Percentiles rank a stretch among this genome's conserved stretches.
Evolutionary conservation across 163 green algal genomes (phyloP).

Genomic region (Prototheca cutis): DNA sequence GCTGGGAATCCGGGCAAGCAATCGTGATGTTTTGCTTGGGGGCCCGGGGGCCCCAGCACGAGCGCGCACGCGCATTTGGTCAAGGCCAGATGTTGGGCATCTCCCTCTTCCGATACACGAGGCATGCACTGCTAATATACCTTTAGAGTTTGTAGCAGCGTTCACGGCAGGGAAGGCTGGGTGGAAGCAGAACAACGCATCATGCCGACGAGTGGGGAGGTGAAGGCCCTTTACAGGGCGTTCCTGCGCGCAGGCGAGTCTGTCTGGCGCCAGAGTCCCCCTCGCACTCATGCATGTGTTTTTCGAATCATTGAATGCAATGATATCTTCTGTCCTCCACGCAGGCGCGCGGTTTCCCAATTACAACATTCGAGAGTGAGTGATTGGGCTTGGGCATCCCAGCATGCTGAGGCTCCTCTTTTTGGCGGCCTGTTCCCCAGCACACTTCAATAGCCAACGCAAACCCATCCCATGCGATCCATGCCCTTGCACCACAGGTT

Average conservation of each 20-base stretch:
- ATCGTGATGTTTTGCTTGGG: neutral
- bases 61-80: neutral
- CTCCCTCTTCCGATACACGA: neutral
- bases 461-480: neutral
- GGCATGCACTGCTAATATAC: neutral
- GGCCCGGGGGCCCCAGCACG: neutral
- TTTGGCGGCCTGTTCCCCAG: neutral
- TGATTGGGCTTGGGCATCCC: neutral
- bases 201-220: conserved; percentile 5
- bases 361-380: conserved; percentile 46
- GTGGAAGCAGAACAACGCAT: too few relatives aligned
- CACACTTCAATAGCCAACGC: too few relatives aligned
- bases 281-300: neutral
- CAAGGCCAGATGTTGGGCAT: neutral
- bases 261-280: neutral
- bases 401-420: neutral
- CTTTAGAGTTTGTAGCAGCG: neutral
- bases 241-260: conserved; percentile 17
- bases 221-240: conserved; percentile 20
- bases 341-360: conserved; percentile 31
- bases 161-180: neutral
- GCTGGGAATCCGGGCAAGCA: neutral
- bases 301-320: neutral
- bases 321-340: neutral
- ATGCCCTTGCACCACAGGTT: conserved; percentile 18